Base-by-base conservation (phyloP, 1,139 yeast species). In the Zygoascus hellenicus region DNA sequence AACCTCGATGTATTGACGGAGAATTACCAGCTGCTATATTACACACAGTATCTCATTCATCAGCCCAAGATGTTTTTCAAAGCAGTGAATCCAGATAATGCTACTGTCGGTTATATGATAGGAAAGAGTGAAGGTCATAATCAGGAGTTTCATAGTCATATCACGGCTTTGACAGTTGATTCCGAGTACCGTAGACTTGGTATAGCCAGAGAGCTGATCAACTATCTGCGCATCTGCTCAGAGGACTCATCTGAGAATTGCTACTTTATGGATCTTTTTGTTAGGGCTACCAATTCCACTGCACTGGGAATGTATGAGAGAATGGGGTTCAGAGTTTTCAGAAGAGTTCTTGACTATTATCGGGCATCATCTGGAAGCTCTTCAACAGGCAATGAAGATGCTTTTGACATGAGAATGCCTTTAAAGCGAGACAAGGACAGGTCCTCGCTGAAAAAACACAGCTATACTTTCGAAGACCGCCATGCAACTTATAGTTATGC, bases 21-120 rank as follows among this genome's bases (percentile, higher is more conserved):
- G 61, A 92, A 90, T 66, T 94, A 86, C 69, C 84, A 88, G 46
- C 65, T 86, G 16, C 83, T 81, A 43, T 92, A 89, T 62, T 94
- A 92, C 61, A 75, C 86, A 30, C 89, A 87, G 54, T 94, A 94
- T 60, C 71, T 94, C 47, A 75, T 81, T 10, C 74, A 76, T 45
- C 90, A 97, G 97, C 97, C 98, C 2, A 75, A 89, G 30, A 70
- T 94, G 48, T 85, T 90, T 66, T 90, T 89, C 75, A 85, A 87
- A 62, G 78, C 90, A 11, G 67, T 67, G 5, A 78, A 81, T 49
- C 57, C 61, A 2, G 49, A 48, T 16, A 59, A 57, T 22, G 37
- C 51, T 19, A 58, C 60, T 37, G 57, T 65, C 0, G 71, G 71
- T 6, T 67, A 67, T 53, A 67, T 94, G 95, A 81, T 94, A 79